Evolutionary conservation across 2,329 filamentous ascomycete genomes (phyloP).

Genomic region (Tolypocladium tropicale): DNA sequence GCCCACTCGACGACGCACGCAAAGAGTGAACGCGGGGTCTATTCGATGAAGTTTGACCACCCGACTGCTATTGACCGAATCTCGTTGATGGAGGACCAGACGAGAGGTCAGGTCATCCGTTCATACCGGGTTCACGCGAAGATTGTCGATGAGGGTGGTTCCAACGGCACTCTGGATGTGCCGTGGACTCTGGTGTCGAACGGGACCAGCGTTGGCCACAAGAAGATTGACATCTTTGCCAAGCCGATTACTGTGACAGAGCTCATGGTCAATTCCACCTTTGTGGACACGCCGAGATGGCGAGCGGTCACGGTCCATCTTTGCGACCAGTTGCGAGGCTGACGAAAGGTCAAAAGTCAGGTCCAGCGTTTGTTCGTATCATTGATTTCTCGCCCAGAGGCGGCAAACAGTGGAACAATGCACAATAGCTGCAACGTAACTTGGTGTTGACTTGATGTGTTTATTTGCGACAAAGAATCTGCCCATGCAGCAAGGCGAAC

Average conservation of each 20-base stretch:
- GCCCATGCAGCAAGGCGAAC: not conserved
- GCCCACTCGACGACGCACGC: not conserved
- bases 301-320: constrained; percentile 11
- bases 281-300: constrained; percentile 13
- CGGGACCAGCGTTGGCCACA: constrained; percentile 15
- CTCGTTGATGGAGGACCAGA: constrained; percentile 16
- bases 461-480: not conserved
- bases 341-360: too few species aligned
- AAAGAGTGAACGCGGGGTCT: not conserved
- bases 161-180: constrained; percentile 3
- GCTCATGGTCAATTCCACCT: constrained; percentile 12
- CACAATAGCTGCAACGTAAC: too few species aligned
- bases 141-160: not conserved
- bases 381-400: too few species aligned
- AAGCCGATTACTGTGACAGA: constrained; percentile 9
- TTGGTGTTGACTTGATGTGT: too few species aligned
- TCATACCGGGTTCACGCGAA: constrained; percentile 12
- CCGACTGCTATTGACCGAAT: constrained; percentile 11
- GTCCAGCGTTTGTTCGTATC: too few species aligned
- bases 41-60: constrained; percentile 5
- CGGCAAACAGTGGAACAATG: too few species aligned
- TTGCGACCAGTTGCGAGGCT: constrained; percentile 6
- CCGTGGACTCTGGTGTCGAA: constrained; percentile 11
- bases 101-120: constrained; percentile 13
- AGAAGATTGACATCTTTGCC: constrained; percentile 13